Base-by-base conservation (phyloP, 2,329 filamentous ascomycete genomes). In the Xylaria sp. region DNA sequence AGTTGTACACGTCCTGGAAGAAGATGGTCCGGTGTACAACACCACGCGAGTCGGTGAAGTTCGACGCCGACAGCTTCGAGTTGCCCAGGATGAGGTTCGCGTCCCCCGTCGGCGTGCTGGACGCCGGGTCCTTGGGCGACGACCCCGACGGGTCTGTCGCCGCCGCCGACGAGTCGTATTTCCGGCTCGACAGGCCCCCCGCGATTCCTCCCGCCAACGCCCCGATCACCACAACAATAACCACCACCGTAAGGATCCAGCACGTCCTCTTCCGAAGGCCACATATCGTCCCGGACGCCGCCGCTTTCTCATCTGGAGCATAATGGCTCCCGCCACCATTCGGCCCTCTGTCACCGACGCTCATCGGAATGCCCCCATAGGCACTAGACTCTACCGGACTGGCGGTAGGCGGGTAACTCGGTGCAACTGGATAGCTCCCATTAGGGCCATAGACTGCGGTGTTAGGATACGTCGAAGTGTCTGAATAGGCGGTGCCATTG, bases 1-100 rank as follows among this genome's bases (percentile, higher is more conserved):
- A 44, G 21, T 64, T 57, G 48, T 61, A 60, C 26, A 21, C 44
- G 40, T 64, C 62, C 55, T 64, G 62, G 56, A 64, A 64, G 55
- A 63, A 59, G 17, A 64, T 48, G 18, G 54, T 56, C 20, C 62
- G 39, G 24, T 64, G 60, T 21, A 52, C 24, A 19, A 59, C 44
- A 3, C 59, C 59, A 22, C 48, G 41, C 16, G 50, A 38, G 39
- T 62, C 62, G 24, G 62, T 64, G 52, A 50, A 63, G 41, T 64
- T 64, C 1, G 60, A 53, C 18, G 61, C 57, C 2, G 61, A 57
- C 46, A 63, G 48, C 41, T 55, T 62, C 38, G 61, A 62, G 37
- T 57, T 58, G 19, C 34, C 34, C 29, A 58, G 59, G 4, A 62
- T 58, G 17, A 60, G 49, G 8, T 56, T 50, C 26, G 50, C 52